These are phyloP conservation scores for Peniophora sp. DNA, from an alignment of 1,284 basidiomycete genomes.

Conservation along the genomic window DNA sequence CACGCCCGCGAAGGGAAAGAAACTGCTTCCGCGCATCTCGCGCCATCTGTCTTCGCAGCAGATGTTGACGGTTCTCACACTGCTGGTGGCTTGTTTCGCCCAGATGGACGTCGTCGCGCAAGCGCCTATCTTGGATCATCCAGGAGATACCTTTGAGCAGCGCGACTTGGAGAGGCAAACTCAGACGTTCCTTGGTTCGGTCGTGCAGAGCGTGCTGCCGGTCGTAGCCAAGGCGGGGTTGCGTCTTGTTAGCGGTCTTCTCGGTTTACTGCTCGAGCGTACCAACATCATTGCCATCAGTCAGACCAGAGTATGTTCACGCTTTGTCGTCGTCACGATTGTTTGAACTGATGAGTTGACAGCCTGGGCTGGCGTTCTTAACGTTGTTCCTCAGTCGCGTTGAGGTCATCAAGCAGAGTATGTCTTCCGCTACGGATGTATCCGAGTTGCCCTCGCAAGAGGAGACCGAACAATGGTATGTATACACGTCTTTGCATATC, in stretches of 20 bases:
- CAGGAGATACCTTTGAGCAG: constrained; percentile 55
- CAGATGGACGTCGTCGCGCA: constrained; percentile 86
- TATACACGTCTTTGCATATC: constrained; percentile 6
- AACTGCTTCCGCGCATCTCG: constrained; percentile 81
- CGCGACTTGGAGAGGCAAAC: constrained; percentile 83
- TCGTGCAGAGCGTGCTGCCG: constrained; percentile 82
- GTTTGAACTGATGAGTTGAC: constrained; percentile 6
- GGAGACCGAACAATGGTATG: constrained; percentile 83
- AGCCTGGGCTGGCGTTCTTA: constrained; percentile 90
- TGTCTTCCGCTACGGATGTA: constrained; percentile 41
- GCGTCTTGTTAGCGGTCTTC: constrained; percentile 79
- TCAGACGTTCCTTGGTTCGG: constrained; percentile 80
- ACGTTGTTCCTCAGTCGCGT: constrained; percentile 91
- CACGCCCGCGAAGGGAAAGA: constrained; percentile 87
- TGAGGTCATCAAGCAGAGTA: constrained; percentile 79
- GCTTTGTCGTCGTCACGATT: constrained; percentile 3
- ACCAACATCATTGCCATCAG: constrained; percentile 71
- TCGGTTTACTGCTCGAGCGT: constrained; percentile 79
- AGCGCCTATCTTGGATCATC: constrained; percentile 62
- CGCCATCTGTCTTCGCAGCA: constrained; percentile 80
- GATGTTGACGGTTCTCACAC: constrained; percentile 82
- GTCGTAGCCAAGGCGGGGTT: constrained; percentile 75
- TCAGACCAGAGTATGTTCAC: constrained; percentile 61
- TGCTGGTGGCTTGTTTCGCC: constrained; percentile 89
- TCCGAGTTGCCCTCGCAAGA: constrained; percentile 54